phyloP scores from a whole-genome alignment of 2,329 filamentous ascomycete genomes.

The Colletotrichum tabaci region DNA sequence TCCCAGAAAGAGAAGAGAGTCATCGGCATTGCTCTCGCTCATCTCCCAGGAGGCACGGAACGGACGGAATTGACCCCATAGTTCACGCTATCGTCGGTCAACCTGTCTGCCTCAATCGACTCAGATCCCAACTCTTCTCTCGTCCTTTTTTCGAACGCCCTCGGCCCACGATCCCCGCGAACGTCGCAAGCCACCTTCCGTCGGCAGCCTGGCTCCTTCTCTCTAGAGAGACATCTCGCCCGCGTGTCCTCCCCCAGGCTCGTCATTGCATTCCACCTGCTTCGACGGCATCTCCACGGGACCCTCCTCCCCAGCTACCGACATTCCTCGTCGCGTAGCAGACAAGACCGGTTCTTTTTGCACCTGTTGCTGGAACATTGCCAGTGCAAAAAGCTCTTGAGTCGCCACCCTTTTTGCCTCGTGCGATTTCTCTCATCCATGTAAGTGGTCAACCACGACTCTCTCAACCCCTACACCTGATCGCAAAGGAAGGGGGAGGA shows the following conservation, averaged over 20 bases:
- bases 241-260: constrained; percentile 4
- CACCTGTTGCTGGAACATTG: constrained; percentile 44
- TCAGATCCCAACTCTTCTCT: constrained; percentile 4
- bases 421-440: constrained; percentile 27
- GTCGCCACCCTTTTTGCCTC: constrained; percentile 22
- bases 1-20: constrained; percentile 13
- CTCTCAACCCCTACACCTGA: not conserved
- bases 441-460: constrained; percentile 41
- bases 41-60: constrained; percentile 27
- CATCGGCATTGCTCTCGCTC: constrained; percentile 19
- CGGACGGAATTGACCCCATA: constrained; percentile 29
- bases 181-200: constrained; percentile 30
- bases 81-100: constrained; percentile 33
- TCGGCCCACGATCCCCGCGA: constrained; percentile 34
- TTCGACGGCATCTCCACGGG: constrained; percentile 40
- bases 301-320: constrained; percentile 41
- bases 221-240: constrained; percentile 32
- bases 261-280: constrained; percentile 40
- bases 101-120: constrained; percentile 21
- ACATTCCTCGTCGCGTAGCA: constrained; percentile 35
- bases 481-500: constrained; percentile 1
- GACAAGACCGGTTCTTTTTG: constrained; percentile 34
- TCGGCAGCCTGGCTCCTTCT: constrained; percentile 15
- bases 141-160: not conserved
- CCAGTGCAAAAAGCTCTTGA: constrained; percentile 41